phyloP scores from a whole-genome alignment of 139 green algal genomes.

The Micractinium sp. region DNA sequence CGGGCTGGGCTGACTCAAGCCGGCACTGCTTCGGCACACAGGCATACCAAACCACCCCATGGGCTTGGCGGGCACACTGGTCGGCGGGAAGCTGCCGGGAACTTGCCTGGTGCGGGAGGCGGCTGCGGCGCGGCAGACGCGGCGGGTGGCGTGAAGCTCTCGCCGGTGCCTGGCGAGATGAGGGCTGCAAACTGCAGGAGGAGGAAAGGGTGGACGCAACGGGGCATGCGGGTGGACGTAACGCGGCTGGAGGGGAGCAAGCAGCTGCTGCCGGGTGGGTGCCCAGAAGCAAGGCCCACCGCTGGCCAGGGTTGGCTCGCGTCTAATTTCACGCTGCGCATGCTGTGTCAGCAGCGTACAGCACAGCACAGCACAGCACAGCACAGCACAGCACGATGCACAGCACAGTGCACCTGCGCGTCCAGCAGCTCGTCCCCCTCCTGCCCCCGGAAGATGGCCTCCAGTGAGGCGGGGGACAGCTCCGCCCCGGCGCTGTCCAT shows the following conservation, averaged over 20 bases:
- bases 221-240: background rate
- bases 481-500: background rate
- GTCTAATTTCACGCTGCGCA: background rate
- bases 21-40: no score
- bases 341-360: background rate
- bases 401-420: background rate
- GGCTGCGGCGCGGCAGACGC: background rate
- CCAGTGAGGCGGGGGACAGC: background rate
- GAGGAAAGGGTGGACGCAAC: background rate
- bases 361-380: no score
- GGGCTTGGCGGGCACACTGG: no score
- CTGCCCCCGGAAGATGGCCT: background rate
- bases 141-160: background rate
- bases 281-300: background rate
- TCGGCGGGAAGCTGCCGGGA: no score
- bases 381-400: background rate
- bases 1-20: background rate
- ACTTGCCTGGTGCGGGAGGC: no score
- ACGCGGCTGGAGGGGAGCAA: background rate
- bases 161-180: background rate
- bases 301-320: no score
- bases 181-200: background rate
- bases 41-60: no score
- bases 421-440: constrained; percentile 25
- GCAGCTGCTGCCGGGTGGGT: background rate